Evolutionary conservation across 2,329 filamentous ascomycete genomes (phyloP).

Genomic region (Nothophaeocryptopus gaeumannii): DNA sequence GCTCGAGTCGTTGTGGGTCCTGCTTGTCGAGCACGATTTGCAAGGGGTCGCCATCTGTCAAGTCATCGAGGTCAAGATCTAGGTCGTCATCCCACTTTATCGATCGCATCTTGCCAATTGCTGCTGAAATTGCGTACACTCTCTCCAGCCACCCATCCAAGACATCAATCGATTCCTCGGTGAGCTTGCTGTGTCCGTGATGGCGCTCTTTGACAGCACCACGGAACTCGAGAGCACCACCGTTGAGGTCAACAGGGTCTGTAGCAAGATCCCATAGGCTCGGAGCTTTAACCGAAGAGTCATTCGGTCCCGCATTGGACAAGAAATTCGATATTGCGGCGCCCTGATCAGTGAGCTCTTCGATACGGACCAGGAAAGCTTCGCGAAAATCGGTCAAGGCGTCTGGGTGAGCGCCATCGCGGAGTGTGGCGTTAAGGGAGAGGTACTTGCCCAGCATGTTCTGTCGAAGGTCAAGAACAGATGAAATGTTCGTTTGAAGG

Average conservation of each 20-base stretch:
- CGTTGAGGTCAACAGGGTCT: conserved; percentile 25
- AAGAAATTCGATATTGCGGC: conserved; percentile 11
- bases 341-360: conserved; percentile 18
- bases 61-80: conserved; percentile 68
- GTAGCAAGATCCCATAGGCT: conserved; percentile 30
- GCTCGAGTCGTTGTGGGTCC: conserved; percentile 61
- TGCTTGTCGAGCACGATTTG: conserved; percentile 68
- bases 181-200: conserved; percentile 67
- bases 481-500: conserved; percentile 19
- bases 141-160: conserved; percentile 73
- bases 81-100: conserved; percentile 74
- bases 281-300: background rate
- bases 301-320: background rate
- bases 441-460: conserved; percentile 30
- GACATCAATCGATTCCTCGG: conserved; percentile 59
- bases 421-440: conserved; percentile 22
- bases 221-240: conserved; percentile 57
- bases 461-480: conserved; percentile 26
- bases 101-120: conserved; percentile 63
- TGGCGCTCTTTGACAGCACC: conserved; percentile 65
- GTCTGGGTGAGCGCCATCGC: conserved; percentile 14
- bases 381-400: conserved; percentile 23
- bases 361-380: conserved; percentile 24
- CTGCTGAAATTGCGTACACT: conserved; percentile 63
- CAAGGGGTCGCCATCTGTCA: conserved; percentile 57